phyloP scores from a whole-genome alignment of 108 stramenopile genomes.

The Fragilaria crotonensis region DNA sequence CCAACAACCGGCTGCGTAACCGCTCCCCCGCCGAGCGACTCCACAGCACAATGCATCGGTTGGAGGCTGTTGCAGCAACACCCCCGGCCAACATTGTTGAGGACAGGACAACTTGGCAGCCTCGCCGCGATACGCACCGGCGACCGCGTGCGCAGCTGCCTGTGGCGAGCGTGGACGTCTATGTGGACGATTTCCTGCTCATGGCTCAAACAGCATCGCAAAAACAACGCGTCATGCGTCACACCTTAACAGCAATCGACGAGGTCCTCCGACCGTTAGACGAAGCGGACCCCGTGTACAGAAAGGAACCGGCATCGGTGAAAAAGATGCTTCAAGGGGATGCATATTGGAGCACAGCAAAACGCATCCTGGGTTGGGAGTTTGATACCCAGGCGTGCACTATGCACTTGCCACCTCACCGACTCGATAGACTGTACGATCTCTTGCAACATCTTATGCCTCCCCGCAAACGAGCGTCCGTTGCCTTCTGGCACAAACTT shows the following conservation, averaged over 20 bases:
- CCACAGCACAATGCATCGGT: too few relatives aligned
- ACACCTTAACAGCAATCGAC: constrained; percentile 20
- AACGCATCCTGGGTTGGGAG: constrained; percentile 30
- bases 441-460: constrained; percentile 6
- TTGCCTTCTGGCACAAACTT: constrained; percentile 38
- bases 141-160: constrained; percentile 14
- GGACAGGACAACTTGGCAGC: too few relatives aligned
- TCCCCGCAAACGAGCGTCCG: too few relatives aligned
- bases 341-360: constrained; percentile 17
- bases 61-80: too few relatives aligned
- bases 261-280: constrained; percentile 18
- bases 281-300: constrained; percentile 10
- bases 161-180: too few relatives aligned
- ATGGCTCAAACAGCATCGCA: constrained; percentile 17
- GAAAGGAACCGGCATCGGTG: constrained; percentile 37
- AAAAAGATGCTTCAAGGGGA: constrained; percentile 41
- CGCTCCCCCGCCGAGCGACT: too few relatives aligned
- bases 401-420: constrained; percentile 22
- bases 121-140: too few relatives aligned
- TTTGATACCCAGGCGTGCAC: constrained; percentile 20
- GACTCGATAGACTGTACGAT: constrained; percentile 14
- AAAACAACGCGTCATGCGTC: constrained; percentile 1
- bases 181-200: constrained; percentile 32
- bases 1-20: too few relatives aligned
- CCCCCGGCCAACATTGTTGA: too few relatives aligned